Evolutionary conservation across 495 filamentous ascomycete species (phyloP), one percentile per base, ranked within the genome.

Genomic region (Copromyces sp.): DNA sequence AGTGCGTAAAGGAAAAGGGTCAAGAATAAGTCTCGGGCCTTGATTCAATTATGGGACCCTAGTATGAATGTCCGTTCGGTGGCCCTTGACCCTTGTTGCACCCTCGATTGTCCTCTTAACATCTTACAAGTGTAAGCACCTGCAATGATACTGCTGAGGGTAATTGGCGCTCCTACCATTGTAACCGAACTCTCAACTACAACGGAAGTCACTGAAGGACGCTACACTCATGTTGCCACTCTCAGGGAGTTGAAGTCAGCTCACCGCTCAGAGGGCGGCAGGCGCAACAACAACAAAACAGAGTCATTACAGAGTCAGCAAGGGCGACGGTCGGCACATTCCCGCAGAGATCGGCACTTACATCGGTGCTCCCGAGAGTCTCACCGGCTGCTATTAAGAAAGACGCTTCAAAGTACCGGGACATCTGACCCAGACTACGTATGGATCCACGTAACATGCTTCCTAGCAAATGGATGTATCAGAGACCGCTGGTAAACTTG

Each of bases 351-450:
- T 92, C 90, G 12, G 89, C 87, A 0, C 84, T 94, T 69, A 94
- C 92, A 5, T 87, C 91, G 35, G 86, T 97, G 79, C 89, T 90
- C 14, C 87, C 88, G 14, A 91, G 92, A 16, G 91, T 93, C 42
- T 90, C 94, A 70, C 89, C 91, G 8, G 89, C 85, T 5, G 91
- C 93, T 68, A 89, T 95, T 73, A 81, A 87, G 39, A 97, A 97
- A 75, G 91, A 94, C 76, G 94, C 93, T 4, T 97, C 94, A 24
- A 8, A 95, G 93, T 0, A 93, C 92, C n/a, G 91, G 91, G 53
- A 93, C 91, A 8, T 84, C 84, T 20, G 89, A 90, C 44, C 89
- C 92, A 76, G 93, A 92, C 75, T 91, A n/a, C n/a, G n/a, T n/a
- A 42, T 42, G 40, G 4, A 17, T 42, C 3, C 40, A 42, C 16